Evolutionary conservation across 305 asterid genomes (phyloP).

Genomic region (Fraxinus floribunda): DNA sequence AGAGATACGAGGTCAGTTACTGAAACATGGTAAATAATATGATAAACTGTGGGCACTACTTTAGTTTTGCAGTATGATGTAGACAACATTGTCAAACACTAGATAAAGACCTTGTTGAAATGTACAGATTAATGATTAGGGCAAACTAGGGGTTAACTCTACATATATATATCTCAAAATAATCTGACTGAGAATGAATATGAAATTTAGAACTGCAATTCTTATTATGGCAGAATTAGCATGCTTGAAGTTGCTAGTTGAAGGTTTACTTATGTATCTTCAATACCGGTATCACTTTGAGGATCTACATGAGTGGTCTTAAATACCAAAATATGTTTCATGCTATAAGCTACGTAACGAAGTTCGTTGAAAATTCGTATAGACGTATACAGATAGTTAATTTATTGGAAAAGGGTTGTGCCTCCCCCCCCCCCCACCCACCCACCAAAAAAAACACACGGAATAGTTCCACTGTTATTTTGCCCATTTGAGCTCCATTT

Average conservation of each 20-base stretch:
- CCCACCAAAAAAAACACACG: no score
- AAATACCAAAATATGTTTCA: neutral
- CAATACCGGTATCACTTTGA: neutral
- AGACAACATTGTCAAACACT: neutral
- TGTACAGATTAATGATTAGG: neutral
- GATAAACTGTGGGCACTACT: neutral
- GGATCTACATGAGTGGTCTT: neutral
- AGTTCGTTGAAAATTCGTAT: neutral
- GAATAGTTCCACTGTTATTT: neutral
- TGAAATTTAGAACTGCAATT: neutral
- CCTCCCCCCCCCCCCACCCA: no score
- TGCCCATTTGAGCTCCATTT: neutral
- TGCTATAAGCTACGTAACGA: neutral
- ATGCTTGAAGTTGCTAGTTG: neutral
- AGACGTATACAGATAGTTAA: neutral
- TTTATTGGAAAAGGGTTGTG: neutral
- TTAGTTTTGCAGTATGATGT: slow-evolving; percentile 3
- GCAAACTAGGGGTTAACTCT: neutral
- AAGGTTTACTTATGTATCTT: neutral
- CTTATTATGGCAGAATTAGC: neutral
- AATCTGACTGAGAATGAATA: neutral
- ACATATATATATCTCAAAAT: neutral
- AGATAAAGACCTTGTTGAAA: neutral
- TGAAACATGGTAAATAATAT: neutral
- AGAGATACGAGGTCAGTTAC: slow-evolving; percentile 91